Conservation (phyloP, 2,329 filamentous ascomycete species). For the Triangularia verruculosa region DNA sequence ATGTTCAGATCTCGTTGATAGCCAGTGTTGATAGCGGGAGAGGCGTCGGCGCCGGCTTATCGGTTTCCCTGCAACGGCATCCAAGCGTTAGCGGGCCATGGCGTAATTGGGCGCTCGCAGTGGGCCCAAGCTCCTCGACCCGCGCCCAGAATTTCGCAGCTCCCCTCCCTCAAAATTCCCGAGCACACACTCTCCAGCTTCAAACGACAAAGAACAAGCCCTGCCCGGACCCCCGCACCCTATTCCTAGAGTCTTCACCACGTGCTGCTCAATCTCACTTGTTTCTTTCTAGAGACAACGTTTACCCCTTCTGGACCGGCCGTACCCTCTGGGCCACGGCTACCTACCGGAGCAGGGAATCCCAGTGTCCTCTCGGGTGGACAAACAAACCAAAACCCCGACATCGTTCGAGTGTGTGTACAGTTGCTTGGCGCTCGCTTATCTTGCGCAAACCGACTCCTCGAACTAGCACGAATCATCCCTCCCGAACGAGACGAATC, state of each 20-base stretch:
- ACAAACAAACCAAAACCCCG: neutral
- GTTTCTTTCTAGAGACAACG: neutral
- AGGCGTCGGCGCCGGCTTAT: neutral
- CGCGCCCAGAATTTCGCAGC: neutral
- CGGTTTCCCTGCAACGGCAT: neutral
- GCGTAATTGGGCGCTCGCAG: neutral
- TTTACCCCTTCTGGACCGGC: neutral
- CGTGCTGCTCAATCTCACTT: neutral
- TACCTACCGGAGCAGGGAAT: neutral
- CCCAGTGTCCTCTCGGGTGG: neutral
- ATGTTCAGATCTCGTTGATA: neutral
- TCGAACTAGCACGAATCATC: neutral
- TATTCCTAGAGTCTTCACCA: neutral
- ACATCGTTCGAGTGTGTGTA: constrained; percentile 2
- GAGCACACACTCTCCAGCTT: neutral
- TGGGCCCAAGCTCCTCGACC: constrained; percentile 18
- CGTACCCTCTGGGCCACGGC: neutral
- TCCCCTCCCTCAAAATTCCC: neutral
- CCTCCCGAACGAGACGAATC: neutral
- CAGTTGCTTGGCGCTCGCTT: constrained; percentile 7
- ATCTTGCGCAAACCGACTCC: neutral
- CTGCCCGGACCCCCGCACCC: neutral
- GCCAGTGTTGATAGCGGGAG: neutral
- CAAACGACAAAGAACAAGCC: neutral
- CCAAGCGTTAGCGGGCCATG: constrained; percentile 12